phyloP scores from a whole-genome alignment of 805 yeast genomes.

The Teunomyces atbi region DNA sequence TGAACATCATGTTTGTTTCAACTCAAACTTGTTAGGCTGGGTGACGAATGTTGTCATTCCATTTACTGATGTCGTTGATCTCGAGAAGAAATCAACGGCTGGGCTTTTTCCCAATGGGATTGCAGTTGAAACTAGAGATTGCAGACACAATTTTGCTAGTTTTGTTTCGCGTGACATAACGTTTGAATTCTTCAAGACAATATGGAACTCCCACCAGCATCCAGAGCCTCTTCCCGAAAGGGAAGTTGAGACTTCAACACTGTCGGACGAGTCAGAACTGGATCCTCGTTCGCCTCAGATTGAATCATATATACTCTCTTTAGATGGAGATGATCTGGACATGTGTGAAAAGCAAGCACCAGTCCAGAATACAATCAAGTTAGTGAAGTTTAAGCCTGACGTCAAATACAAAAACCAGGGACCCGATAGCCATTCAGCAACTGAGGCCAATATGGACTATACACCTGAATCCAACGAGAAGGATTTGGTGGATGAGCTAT shows the following conservation, averaged over 20 bases:
- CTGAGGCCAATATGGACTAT: conserved; percentile 29
- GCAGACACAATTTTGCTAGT: conserved; percentile 62
- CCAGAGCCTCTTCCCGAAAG: conserved; percentile 6
- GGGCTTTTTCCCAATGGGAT: conserved; percentile 71
- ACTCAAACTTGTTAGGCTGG: conserved; percentile 67
- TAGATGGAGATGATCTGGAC: conserved; percentile 12
- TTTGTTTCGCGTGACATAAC: conserved; percentile 59
- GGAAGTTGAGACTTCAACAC: neutral
- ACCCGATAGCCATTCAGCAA: conserved; percentile 50
- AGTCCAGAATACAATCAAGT: conserved; percentile 6
- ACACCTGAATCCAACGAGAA: conserved; percentile 49
- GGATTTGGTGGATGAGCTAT: conserved; percentile 50
- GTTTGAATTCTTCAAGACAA: conserved; percentile 49
- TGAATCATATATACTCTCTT: conserved; percentile 17
- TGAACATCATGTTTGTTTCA: conserved; percentile 56
- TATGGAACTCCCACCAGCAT: conserved; percentile 48
- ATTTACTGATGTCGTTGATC: conserved; percentile 57
- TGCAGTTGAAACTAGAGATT: conserved; percentile 59
- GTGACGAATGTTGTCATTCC: conserved; percentile 59
- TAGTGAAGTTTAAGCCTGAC: conserved; percentile 16
- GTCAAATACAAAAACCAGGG: conserved; percentile 25
- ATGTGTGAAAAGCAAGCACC: neutral
- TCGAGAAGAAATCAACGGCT: conserved; percentile 65
- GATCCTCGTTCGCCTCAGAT: conserved; percentile 27
- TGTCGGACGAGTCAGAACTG: neutral